A percentile compares a stretch with the other conserved stretches of the same genome.
phyloP scores from a whole-genome alignment of 805 yeast genomes.

The Monosporozyma aquatica region DNA sequence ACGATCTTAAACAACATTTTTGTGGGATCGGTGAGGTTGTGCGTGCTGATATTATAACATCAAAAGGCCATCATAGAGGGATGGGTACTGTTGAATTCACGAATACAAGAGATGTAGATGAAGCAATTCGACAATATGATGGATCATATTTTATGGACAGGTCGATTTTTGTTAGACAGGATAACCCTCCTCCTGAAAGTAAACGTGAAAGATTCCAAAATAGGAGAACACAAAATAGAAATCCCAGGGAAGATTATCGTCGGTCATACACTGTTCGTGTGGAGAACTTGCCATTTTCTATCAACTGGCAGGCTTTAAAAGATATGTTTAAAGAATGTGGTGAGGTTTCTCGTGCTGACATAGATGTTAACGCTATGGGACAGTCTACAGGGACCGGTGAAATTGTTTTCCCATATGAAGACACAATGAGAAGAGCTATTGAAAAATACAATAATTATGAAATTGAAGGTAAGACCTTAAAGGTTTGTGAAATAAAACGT shows the following conservation, averaged over 20 bases:
- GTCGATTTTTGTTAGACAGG: slow-evolving; percentile 81
- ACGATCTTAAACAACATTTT: slow-evolving; percentile 52
- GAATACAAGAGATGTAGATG: slow-evolving; percentile 51
- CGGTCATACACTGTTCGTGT: slow-evolving; percentile 51
- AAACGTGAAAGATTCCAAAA: slow-evolving; percentile 10
- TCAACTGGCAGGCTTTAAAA: slow-evolving; percentile 76
- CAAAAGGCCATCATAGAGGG: slow-evolving; percentile 75
- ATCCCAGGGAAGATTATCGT: slow-evolving; percentile 8
- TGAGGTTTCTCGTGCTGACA: slow-evolving; percentile 72
- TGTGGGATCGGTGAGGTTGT: slow-evolving; percentile 54
- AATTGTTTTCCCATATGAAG: slow-evolving; percentile 57
- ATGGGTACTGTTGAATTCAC: slow-evolving; percentile 87
- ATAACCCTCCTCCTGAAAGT: slow-evolving; percentile 67
- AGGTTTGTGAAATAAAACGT: slow-evolving; percentile 4
- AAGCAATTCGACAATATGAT: slow-evolving; percentile 63
- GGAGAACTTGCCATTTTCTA: slow-evolving; percentile 75
- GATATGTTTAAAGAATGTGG: slow-evolving; percentile 77
- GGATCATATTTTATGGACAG: slow-evolving; percentile 61
- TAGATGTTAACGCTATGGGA: slow-evolving; percentile 53
- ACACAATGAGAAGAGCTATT: slow-evolving; percentile 64
- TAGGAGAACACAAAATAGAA: not conserved
- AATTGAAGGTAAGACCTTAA: slow-evolving; percentile 14
- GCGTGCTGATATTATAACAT: slow-evolving; percentile 74
- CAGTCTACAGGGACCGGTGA: slow-evolving; percentile 76
- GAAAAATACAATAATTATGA: slow-evolving; percentile 62